Evolutionary conservation across 1,284 basidiomycete genomes (phyloP).

Genomic region (Inonotus hispidus): DNA sequence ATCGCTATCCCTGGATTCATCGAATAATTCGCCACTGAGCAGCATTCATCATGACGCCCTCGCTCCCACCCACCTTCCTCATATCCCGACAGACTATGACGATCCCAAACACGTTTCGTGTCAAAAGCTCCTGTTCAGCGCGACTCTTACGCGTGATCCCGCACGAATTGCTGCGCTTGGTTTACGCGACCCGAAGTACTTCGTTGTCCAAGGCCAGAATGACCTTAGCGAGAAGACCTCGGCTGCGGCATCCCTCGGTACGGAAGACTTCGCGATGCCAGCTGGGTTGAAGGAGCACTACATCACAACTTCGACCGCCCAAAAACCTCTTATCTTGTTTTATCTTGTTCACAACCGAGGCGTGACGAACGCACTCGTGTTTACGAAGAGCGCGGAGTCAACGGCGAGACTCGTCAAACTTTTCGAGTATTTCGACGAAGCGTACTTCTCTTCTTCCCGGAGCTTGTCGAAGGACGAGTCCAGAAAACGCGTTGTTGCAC

Average conservation of each 20-base stretch:
- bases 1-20: slow-evolving; percentile 14
- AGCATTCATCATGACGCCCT: slow-evolving; percentile 43
- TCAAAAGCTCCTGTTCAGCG: slow-evolving; percentile 96
- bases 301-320: slow-evolving; percentile 71
- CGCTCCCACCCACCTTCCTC: slow-evolving; percentile 49
- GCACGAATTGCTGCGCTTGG: slow-evolving; percentile 84
- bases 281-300: slow-evolving; percentile 81
- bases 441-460: slow-evolving; percentile 27
- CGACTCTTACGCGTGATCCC: slow-evolving; percentile 92
- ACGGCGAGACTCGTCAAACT: slow-evolving; percentile 79
- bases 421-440: slow-evolving; percentile 77
- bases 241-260: slow-evolving; percentile 39
- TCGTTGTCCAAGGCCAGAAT: slow-evolving; percentile 65
- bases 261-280: slow-evolving; percentile 82
- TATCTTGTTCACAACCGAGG: slow-evolving; percentile 67
- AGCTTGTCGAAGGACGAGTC: slow-evolving; percentile 11
- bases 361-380: slow-evolving; percentile 77
- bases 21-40: background rate
- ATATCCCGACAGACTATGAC: slow-evolving; percentile 42
- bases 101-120: slow-evolving; percentile 64
- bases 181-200: slow-evolving; percentile 81
- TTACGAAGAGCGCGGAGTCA: slow-evolving; percentile 94
- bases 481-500: slow-evolving; percentile 40
- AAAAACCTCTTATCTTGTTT: slow-evolving; percentile 90
- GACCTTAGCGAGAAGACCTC: slow-evolving; percentile 35